phyloP scores from a whole-genome alignment of 768 basidiomycete species.

The Boletales sp. region DNA sequence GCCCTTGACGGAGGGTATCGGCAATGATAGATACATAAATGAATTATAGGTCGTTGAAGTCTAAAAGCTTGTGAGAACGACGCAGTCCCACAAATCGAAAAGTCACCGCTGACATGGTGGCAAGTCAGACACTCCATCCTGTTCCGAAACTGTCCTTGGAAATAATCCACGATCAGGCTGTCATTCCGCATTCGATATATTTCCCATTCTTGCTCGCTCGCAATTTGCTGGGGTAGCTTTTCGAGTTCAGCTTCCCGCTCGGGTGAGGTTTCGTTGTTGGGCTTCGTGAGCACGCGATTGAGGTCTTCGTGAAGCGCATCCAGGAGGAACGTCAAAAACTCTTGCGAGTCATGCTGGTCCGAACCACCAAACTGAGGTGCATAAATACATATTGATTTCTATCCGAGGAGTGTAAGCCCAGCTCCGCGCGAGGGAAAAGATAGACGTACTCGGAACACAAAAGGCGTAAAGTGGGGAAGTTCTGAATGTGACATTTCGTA shows the following conservation, averaged over 20 bases:
- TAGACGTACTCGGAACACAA: constrained; percentile 74
- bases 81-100: background rate
- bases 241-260: constrained; percentile 89
- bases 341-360: constrained; percentile 97
- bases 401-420: constrained; percentile 20
- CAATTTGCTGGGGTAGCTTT: constrained; percentile 78
- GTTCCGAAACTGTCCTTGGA: constrained; percentile 96
- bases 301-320: constrained; percentile 91
- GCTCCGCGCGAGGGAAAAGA: constrained; percentile 17
- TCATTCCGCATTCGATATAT: constrained; percentile 89
- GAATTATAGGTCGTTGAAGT: constrained; percentile 97
- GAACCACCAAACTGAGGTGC: constrained; percentile 76
- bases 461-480: constrained; percentile 76
- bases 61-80: constrained; percentile 39
- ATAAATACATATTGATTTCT: constrained; percentile 59
- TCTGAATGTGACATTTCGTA: constrained; percentile 88
- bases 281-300: constrained; percentile 77
- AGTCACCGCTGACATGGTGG: constrained; percentile 57
- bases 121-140: constrained; percentile 88
- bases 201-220: constrained; percentile 90
- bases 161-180: constrained; percentile 92
- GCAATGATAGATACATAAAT: constrained; percentile 92
- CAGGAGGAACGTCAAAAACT: constrained; percentile 90
- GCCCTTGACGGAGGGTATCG: constrained; percentile 67
- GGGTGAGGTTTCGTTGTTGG: constrained; percentile 58